These are phyloP conservation scores for Pichia deserticola DNA, from an alignment of 805 yeast species.

Conservation along the genomic window DNA sequence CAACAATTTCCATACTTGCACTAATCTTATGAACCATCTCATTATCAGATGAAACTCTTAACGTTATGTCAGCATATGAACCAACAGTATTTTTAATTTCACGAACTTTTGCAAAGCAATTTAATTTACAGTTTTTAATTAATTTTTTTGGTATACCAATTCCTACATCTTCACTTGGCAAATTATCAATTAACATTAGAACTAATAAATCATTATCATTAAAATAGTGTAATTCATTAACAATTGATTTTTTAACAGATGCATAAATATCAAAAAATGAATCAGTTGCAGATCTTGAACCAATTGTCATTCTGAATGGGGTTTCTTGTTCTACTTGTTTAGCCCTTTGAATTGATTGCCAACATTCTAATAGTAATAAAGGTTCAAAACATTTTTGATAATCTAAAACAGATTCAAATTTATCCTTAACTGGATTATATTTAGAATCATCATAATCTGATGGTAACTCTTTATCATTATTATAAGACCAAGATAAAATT, in stretches of 20 bases:
- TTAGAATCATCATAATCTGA: conserved; percentile 34
- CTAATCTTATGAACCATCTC: conserved; percentile 44
- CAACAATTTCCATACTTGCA: conserved; percentile 57
- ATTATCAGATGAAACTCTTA: conserved; percentile 53
- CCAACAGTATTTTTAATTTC: conserved; percentile 60
- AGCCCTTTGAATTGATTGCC: conserved; percentile 82
- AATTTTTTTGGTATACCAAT: conserved; percentile 14
- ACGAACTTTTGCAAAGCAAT: conserved; percentile 75
- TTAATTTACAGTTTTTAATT: conserved; percentile 19
- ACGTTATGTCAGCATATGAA: conserved; percentile 66
- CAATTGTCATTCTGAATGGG: conserved; percentile 64
- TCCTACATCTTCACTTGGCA: conserved; percentile 25
- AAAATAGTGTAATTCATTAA: conserved; percentile 43
- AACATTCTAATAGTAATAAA: conserved; percentile 76
- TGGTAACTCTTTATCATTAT: conserved; percentile 48
- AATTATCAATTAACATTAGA: conserved; percentile 44
- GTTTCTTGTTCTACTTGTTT: conserved; percentile 49
- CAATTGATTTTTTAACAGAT: conserved; percentile 46
- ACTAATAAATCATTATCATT: conserved; percentile 74
- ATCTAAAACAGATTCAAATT: conserved; percentile 51
- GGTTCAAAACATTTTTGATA: conserved; percentile 73
- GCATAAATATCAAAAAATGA: conserved; percentile 84
- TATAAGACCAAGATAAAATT: conserved; percentile 73
- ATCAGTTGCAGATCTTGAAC: conserved; percentile 76
- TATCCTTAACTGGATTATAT: conserved; percentile 44